Percentiles rank a stretch among this genome's conserved stretches.
Conservation (phyloP, 352 stramenopile species). For the Globisporangium takayamanum region DNA sequence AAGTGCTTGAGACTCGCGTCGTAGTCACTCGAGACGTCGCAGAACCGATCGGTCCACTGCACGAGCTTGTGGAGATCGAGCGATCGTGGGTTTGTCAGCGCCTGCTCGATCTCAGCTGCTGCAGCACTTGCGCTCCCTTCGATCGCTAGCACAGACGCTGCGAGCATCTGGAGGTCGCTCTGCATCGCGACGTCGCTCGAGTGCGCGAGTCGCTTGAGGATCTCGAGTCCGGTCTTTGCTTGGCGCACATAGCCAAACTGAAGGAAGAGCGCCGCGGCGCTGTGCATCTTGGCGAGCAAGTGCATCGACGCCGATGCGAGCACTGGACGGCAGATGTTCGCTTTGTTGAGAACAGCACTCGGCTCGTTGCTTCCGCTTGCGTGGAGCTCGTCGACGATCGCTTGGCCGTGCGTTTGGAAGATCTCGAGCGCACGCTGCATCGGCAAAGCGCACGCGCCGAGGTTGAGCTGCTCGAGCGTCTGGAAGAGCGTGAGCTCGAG, state of each 20-base stretch:
- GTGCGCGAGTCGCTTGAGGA: slow-evolving; percentile 18
- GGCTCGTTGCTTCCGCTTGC: slow-evolving; percentile 2
- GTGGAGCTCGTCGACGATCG: slow-evolving; percentile 43
- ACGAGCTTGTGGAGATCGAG: slow-evolving; percentile 26
- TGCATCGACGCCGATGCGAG: slow-evolving; percentile 11
- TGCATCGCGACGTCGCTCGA: not conserved
- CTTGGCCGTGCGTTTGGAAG: slow-evolving; percentile 29
- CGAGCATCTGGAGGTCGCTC: slow-evolving; percentile 7
- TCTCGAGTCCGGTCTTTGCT: slow-evolving; percentile 45
- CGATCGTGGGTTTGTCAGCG: slow-evolving; percentile 12
- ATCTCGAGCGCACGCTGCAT: slow-evolving; percentile 51
- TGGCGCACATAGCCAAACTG: slow-evolving; percentile 49
- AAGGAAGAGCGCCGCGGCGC: slow-evolving; percentile 29
- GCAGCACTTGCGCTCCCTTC: slow-evolving; percentile 25
- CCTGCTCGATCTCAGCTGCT: slow-evolving; percentile 14
- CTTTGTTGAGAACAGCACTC: not conserved
- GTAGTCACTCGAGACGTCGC: slow-evolving; percentile 14
- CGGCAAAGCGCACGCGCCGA: slow-evolving; percentile 29
- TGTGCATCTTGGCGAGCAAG: slow-evolving; percentile 24
- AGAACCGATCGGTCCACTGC: slow-evolving; percentile 24
- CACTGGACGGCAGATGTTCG: slow-evolving; percentile 7
- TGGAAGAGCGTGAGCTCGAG: slow-evolving; percentile 46
- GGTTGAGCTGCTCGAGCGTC: slow-evolving; percentile 39
- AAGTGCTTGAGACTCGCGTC: slow-evolving; percentile 11
- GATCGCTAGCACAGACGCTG: slow-evolving; percentile 27